Evolutionary conservation across 257 asterid genomes (phyloP), one percentile per base, ranked within the genome.

Genomic region (Oldenlandia corymbosa): DNA sequence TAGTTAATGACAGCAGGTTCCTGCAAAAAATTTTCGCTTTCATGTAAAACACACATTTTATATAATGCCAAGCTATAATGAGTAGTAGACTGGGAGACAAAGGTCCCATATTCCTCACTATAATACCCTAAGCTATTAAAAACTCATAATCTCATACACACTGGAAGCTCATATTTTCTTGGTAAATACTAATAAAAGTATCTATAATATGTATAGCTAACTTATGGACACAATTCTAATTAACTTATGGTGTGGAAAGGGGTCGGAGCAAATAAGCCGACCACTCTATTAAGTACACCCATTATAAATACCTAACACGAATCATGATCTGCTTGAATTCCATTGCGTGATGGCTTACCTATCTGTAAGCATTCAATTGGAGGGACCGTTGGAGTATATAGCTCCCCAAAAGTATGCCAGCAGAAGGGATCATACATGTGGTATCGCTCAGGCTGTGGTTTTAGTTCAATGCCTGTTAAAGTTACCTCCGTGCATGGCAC

Each of bases 341-440:
- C 74, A 68, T 78, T 92, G 66, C 81, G 74, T n/a, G 93, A 42
- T 23, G 97, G 99, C 74, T 83, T 90, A 1, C 96, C 95, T 1
- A 76, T 37, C 55, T 70, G 84, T 24, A 93, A 46, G 50, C 99
- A 93, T n/a, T 68, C 64, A 5, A 93, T 73, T 0, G 96, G 95
- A 50, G 99, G 99, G 14, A 80, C 42, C 0, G 96, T 73, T 0
- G 96, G 95, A 43, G 99, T 52, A 34, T 67, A 80, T n/a, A 87
- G 74, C 71, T 87, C 85, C 5, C 99, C 99, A 46, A 76, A 93
- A 0, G 94, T 67, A 70, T 84, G 81, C 99, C 99, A 93, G 64
- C 99, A 93, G 12, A 41, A 93, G 23, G 99, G 96, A 30, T 90
- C 94, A 8, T 90, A 90, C 90, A 93, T 71, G 47, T 84, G 97